A percentile compares a stretch with the other conserved stretches of the same genome.
phyloP scores from a whole-genome alignment of 805 yeast species.

The Pichia eremophila region DNA sequence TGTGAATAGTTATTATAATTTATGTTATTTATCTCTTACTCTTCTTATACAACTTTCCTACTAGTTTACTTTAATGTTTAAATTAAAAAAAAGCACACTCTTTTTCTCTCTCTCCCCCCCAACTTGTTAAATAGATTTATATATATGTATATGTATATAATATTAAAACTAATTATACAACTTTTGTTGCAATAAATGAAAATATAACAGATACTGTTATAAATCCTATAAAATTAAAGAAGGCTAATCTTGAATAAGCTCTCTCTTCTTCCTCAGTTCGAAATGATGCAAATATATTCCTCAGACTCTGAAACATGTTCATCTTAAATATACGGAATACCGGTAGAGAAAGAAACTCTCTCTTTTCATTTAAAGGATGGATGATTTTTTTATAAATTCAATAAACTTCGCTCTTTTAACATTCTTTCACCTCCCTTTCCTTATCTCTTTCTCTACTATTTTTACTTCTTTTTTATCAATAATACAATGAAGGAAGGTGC shows the following conservation, averaged over 20 bases:
- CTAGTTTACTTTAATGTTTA: too few species aligned
- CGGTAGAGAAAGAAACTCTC: too few species aligned
- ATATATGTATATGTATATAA: not conserved
- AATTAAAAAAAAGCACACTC: too few species aligned
- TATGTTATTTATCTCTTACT: not conserved
- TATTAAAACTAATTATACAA: not conserved
- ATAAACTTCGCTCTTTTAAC: not conserved
- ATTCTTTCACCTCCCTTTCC: too few species aligned
- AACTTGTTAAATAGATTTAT: not conserved
- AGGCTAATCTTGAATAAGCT: conserved; percentile 64
- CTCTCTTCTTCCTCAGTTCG: conserved; percentile 83
- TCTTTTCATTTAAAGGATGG: too few species aligned
- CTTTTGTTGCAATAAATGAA: conserved; percentile 34
- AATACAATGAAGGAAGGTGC: conserved; percentile 18
- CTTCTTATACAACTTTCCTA: too few species aligned
- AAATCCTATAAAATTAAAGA: conserved; percentile 70
- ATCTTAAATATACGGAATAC: not conserved
- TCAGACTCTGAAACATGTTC: conserved; percentile 63
- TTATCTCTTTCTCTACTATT: not conserved
- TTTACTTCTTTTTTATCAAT: not conserved
- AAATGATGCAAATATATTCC: conserved; percentile 73
- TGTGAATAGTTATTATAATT: conserved; percentile 11
- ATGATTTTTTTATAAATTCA: too few species aligned
- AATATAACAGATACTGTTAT: conserved; percentile 73
- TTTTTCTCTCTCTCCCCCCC: too few species aligned